phyloP scores from a whole-genome alignment of 208 protist species.

The Crithidia thermophila region DNA sequence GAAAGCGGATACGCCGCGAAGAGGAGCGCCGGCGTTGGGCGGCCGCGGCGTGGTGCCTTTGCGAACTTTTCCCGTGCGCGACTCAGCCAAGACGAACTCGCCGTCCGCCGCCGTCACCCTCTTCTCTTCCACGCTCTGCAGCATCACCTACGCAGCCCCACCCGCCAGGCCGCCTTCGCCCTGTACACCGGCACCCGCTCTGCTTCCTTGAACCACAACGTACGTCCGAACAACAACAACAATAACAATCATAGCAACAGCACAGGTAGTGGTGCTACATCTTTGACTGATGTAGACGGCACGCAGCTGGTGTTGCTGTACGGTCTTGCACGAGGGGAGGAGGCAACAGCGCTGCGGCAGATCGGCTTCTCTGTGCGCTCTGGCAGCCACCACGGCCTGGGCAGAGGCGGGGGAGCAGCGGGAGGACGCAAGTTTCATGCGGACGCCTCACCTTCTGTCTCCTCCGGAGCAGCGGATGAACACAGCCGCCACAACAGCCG shows the following conservation, averaged over 20 bases:
- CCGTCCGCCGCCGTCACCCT: slow-evolving; percentile 20
- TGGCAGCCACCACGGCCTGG: slow-evolving; percentile 14
- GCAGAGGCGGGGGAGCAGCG: slow-evolving; percentile 1
- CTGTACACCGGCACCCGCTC: no score
- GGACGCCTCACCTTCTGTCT: no score
- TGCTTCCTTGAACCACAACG: no score
- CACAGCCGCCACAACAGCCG: not conserved
- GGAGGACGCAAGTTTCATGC: no score
- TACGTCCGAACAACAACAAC: no score
- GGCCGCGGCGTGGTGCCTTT: not conserved
- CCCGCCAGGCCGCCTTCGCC: not conserved
- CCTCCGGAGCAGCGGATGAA: no score
- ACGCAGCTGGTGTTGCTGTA: slow-evolving; percentile 17
- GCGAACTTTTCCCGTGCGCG: not conserved
- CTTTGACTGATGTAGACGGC: not conserved
- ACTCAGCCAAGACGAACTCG: slow-evolving; percentile 1
- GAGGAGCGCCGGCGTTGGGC: not conserved
- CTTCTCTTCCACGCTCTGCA: slow-evolving; percentile 16
- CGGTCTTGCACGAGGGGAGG: slow-evolving; percentile 14
- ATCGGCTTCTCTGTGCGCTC: slow-evolving; percentile 33
- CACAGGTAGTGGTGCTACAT: not conserved
- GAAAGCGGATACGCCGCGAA: not conserved
- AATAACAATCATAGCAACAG: no score
- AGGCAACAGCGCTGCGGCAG: slow-evolving; percentile 20
- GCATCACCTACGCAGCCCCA: not conserved